Evolutionary conservation across 257 asterid genomes (phyloP).

Genomic region (Penstemon eatonii): DNA sequence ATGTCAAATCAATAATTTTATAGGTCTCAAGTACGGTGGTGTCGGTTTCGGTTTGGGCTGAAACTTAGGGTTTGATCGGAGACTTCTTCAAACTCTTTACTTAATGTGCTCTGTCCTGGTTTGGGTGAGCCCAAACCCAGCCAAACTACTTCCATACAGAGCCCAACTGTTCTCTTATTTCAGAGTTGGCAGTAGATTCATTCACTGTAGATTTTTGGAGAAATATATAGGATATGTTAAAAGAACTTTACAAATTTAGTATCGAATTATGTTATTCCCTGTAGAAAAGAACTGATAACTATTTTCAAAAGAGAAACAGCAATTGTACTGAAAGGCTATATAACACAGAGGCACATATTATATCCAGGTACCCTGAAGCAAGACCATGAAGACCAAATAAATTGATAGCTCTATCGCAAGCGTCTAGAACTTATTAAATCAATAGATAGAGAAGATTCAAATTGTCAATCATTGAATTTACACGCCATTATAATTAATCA

Average conservation of each 20-base stretch:
- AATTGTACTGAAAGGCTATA: conserved; percentile 4
- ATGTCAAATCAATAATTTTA: no score
- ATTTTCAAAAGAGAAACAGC: not conserved
- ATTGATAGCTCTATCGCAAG: conserved; percentile 22
- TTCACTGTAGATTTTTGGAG: not conserved
- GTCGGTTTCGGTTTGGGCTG: no score
- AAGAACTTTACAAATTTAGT: not conserved
- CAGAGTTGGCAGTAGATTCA: not conserved
- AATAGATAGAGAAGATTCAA: not conserved
- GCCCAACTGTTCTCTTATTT: not conserved
- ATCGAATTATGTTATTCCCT: not conserved
- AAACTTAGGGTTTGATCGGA: no score
- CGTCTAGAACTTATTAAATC: conserved; percentile 16
- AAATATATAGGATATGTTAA: not conserved
- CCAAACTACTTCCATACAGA: no score
- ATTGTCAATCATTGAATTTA: conserved; percentile 6
- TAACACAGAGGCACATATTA: not conserved
- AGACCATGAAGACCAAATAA: conserved; percentile 19
- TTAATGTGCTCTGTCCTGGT: no score
- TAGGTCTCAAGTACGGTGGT: no score
- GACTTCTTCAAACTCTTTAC: no score
- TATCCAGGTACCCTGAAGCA: conserved; percentile 12
- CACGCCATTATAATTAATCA: conserved; percentile 17
- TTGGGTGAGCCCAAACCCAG: no score
- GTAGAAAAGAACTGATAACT: not conserved